A percentile compares a stretch with the other conserved stretches of the same genome.
Evolutionary conservation across 164 flowering plant species (phyloP).

Genomic region (Protea cynaroides): DNA sequence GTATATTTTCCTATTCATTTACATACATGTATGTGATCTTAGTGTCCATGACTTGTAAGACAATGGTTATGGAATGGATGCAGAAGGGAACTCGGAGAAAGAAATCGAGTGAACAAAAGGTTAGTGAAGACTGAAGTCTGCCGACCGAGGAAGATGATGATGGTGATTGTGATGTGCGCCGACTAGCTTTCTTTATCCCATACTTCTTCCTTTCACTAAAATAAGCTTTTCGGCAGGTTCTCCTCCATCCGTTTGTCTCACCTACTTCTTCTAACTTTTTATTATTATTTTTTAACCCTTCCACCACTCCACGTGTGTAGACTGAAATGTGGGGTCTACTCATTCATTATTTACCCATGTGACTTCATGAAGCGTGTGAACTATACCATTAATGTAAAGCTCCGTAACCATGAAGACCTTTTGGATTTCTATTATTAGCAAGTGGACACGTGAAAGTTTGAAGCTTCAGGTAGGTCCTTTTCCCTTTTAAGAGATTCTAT

Average conservation of each 20-base stretch:
- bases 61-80: too few relatives aligned
- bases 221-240: background rate
- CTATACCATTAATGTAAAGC: too few relatives aligned
- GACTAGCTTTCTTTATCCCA: background rate
- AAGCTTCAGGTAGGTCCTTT: too few relatives aligned
- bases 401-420: too few relatives aligned
- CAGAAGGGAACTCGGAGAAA: background rate
- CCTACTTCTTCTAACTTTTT: background rate
- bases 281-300: background rate
- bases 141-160: background rate
- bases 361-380: too few relatives aligned
- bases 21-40: background rate
- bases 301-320: too few relatives aligned
- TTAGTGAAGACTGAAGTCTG: too few relatives aligned
- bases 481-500: too few relatives aligned
- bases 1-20: too few relatives aligned
- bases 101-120: background rate
- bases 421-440: too few relatives aligned
- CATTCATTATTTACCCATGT: too few relatives aligned
- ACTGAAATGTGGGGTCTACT: conserved; percentile 2
- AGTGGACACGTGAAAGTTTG: too few relatives aligned
- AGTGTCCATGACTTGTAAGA: background rate
- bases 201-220: conserved; percentile 3
- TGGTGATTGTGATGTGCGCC: conserved; percentile 5
- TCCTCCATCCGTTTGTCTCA: background rate